Evolutionary conservation across 2,329 filamentous ascomycete species (phyloP), one percentile per base, ranked within the genome.

Genomic region (Lachnellula cervina): DNA sequence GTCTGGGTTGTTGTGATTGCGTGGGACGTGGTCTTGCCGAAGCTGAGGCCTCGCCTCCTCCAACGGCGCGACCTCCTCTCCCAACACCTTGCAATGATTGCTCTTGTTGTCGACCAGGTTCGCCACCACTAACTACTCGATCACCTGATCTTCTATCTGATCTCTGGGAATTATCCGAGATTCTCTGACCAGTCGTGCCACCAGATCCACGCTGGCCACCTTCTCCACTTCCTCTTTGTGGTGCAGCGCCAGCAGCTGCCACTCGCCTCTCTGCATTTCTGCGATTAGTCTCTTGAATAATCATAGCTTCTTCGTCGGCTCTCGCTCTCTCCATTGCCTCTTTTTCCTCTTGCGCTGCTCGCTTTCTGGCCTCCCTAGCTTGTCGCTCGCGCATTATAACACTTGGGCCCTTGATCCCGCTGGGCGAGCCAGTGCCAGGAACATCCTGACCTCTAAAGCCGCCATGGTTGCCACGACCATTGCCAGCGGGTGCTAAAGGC

Each of bases 301-400:
- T 68, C 43, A 77, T 77, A 21, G 77, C 76, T 66, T 86, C 83
- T 55, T 80, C 76, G 59, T 82, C 81, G 1, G 77, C 79, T 59
- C 81, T 77, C 38, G 32, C 64, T 61, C 70, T 72, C 64, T 74
- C 73, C 66, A 73, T 65, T 57, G 70, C 72, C 59, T 69, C 78
- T 58, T 77, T 74, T 57, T 79, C 76, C 64, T 80, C 79, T 60
- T 78, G 73, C 58, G 79, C 77, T 56, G 64, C 64, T 82, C 80
- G 63, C 80, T 77, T 70, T 83, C 86, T 77, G 25, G 87, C 83
- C 71, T 95, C 90, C 59, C 92, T 82, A 62, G 89, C 88, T 54
- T 82, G 81, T 55, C 92, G 86, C 70, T 92, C 86, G 72, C 89
- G 85, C 92, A 97, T 96, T 66, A 97, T 93, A 74, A 93, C 88